Conservation (phyloP, 306 rosid genomes). For the Prunus mira region DNA sequence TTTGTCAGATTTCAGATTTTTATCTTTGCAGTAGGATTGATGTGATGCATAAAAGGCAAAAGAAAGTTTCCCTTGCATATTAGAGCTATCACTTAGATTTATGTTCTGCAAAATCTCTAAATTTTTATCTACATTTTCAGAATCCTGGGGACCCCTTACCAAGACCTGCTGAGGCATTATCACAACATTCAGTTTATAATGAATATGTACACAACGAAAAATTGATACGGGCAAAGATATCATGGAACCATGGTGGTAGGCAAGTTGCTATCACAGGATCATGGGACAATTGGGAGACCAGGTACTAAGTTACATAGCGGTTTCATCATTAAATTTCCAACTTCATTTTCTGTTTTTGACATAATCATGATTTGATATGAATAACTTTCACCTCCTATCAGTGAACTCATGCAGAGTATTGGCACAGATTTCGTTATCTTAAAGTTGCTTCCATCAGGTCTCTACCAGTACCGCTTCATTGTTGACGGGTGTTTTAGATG, state of each 20-base stretch:
- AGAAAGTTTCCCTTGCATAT: background rate
- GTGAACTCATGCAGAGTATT: slow-evolving; percentile 55
- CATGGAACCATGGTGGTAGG: slow-evolving; percentile 69
- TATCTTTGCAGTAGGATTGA: background rate
- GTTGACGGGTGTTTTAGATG: slow-evolving; percentile 67
- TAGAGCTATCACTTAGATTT: background rate
- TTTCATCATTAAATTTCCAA: background rate
- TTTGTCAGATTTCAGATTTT: background rate
- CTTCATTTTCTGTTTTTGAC: slow-evolving; percentile 9
- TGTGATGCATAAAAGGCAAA: background rate
- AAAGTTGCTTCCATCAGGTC: slow-evolving; percentile 58
- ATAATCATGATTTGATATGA: slow-evolving; percentile 11
- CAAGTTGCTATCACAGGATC: slow-evolving; percentile 70
- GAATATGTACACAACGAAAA: slow-evolving; percentile 33
- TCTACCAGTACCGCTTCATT: slow-evolving; percentile 69
- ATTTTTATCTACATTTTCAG: slow-evolving; percentile 40
- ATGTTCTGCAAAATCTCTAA: slow-evolving; percentile 5
- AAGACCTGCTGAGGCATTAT: slow-evolving; percentile 24
- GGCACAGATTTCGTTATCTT: slow-evolving; percentile 37
- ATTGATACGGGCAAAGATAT: slow-evolving; percentile 44
- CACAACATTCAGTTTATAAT: slow-evolving; percentile 30
- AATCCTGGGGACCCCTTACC: slow-evolving; percentile 32
- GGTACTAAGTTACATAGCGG: slow-evolving; percentile 32
- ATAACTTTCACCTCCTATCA: slow-evolving; percentile 34
- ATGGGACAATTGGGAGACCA: slow-evolving; percentile 84